Base-by-base conservation (phyloP, 2,329 filamentous ascomycete species). In the Neonectria ditissima region DNA sequence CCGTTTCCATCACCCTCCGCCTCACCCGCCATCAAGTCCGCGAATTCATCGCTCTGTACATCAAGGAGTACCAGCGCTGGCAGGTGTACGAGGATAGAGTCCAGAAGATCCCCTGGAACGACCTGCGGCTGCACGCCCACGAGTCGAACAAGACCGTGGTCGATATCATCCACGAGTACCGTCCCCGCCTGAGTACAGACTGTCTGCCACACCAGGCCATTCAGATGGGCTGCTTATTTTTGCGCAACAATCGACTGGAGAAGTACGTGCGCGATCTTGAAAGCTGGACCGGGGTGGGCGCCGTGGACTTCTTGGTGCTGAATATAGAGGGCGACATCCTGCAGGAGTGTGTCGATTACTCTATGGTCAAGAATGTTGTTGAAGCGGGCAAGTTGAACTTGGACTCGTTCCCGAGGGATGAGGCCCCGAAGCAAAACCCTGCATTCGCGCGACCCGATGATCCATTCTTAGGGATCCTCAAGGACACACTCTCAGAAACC, bases 151-250 rank as follows among this genome's bases (percentile, higher is more conserved):
- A 44, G 4, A 59, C 63, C 5, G 55, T 69, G 2, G 26, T 48
- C 4, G 44, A 63, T 7, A 51, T 71, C 20, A 54, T 74, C 3
- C 39, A 61, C 16, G 32, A 68, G 10, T 24, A 60, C 16, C 73
- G 73, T 1, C 75, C 75, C 3, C 13, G 4, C 2, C 62, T 77
- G 7, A 63, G 58, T 9, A 76, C 72, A 0, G 75, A 78, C 28
- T 16, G 32, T 1, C 43, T 76, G 2, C 34, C 63, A 4, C 16
- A 22, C 1, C 34, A 65, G 4, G 71, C 73, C 2, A 56, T 71
- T 11, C 45, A 67, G 4, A 51, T 39, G 2, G 74, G 70, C 0
- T 18, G 48, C 1, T 10, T n/a, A 7, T 78, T 74, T 41, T 18
- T 77, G 37, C 32, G 44, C 11, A 37, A 26, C 1, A 28, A 59